These are phyloP conservation scores for Leucocoprinus sp. DNA, from an alignment of 768 basidiomycete species.

Conservation along the genomic window DNA sequence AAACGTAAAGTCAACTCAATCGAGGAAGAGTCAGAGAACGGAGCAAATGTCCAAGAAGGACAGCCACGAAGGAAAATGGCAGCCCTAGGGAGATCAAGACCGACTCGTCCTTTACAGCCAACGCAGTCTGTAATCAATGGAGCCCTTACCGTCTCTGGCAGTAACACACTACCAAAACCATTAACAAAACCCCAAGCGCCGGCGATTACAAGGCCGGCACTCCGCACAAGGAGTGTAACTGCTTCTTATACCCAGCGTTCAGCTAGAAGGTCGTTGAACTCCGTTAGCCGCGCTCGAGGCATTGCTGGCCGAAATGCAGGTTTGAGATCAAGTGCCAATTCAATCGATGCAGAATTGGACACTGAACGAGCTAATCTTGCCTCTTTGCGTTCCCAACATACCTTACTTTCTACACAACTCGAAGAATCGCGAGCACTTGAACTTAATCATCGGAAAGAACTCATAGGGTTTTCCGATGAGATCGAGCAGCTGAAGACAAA, in stretches of 20 bases:
- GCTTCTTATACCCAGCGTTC: slow-evolving; percentile 43
- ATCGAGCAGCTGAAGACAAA: slow-evolving; percentile 52
- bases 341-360: slow-evolving; percentile 55
- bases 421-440: slow-evolving; percentile 54
- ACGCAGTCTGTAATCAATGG: slow-evolving; percentile 1
- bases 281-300: slow-evolving; percentile 4
- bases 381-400: slow-evolving; percentile 56
- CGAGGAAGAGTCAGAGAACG: slow-evolving; percentile 42
- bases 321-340: slow-evolving; percentile 35
- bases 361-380: slow-evolving; percentile 58
- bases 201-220: slow-evolving; percentile 19
- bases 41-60: slow-evolving; percentile 19
- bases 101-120: slow-evolving; percentile 37
- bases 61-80: slow-evolving; percentile 55
- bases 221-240: slow-evolving; percentile 47
- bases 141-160: slow-evolving; percentile 13
- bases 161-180: slow-evolving; percentile 21
- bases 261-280: too few relatives aligned
- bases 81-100: slow-evolving; percentile 41
- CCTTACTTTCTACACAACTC: slow-evolving; percentile 48
- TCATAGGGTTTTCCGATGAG: slow-evolving; percentile 60
- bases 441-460: slow-evolving; percentile 55
- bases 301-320: not conserved
- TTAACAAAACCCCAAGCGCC: slow-evolving; percentile 40
- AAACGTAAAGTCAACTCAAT: slow-evolving; percentile 34